These are phyloP conservation scores for Rhizopogon salebrosus DNA, from an alignment of 768 basidiomycete species.

Conservation along the genomic window DNA sequence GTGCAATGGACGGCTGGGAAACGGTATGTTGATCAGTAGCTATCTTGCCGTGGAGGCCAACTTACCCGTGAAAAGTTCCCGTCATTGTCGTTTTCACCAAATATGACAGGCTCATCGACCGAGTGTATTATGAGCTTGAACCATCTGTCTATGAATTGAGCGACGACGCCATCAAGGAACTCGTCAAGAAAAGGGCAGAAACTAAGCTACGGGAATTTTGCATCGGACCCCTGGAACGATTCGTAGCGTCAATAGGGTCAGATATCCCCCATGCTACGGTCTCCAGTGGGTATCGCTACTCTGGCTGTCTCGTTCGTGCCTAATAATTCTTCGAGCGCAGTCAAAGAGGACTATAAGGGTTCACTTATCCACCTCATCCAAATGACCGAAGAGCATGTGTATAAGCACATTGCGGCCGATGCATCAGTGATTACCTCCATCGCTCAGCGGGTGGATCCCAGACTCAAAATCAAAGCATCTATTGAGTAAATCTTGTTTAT, in stretches of 20 bases:
- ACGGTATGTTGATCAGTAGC: neutral
- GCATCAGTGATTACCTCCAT: neutral
- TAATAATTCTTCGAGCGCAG: neutral
- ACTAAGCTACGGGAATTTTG: neutral
- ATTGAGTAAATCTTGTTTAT: too few relatives aligned
- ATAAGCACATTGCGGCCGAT: neutral
- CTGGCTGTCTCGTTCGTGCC: neutral
- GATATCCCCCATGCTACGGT: neutral
- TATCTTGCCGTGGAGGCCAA: neutral
- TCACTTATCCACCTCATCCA: neutral
- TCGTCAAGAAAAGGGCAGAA: neutral
- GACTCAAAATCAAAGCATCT: too few relatives aligned
- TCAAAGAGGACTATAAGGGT: neutral
- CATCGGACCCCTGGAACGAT: neutral
- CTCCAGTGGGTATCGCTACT: neutral
- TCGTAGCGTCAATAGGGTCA: too few relatives aligned
- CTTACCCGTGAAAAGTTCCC: neutral
- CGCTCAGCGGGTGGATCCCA: too few relatives aligned
- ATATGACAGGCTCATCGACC: neutral
- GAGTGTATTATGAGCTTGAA: neutral
- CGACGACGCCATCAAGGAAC: neutral
- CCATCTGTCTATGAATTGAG: neutral
- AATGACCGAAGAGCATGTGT: neutral
- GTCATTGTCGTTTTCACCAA: constrained; percentile 2
- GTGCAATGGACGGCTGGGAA: neutral